phyloP scores from a whole-genome alignment of 495 filamentous ascomycete species.

The Xylaria flabelliformis region DNA sequence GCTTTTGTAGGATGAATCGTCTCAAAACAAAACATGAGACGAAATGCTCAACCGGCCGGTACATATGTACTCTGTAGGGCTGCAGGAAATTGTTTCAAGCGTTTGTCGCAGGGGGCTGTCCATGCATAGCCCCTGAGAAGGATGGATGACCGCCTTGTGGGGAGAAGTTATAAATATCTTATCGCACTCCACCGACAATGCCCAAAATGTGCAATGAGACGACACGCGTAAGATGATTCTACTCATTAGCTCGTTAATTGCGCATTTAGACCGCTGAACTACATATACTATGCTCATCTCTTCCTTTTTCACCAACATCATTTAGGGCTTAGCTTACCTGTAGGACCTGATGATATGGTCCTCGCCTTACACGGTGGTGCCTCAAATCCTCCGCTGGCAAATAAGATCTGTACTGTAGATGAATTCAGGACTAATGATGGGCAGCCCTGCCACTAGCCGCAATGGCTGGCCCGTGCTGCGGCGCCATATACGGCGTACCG shows the following conservation, averaged over 20 bases:
- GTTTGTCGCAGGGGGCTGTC: not conserved
- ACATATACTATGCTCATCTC: not conserved
- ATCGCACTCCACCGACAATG: not conserved
- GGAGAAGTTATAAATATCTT: conserved; percentile 15
- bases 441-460: not conserved
- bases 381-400: conserved; percentile 4
- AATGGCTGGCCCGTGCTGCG: not conserved
- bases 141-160: not conserved
- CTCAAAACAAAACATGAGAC: not conserved
- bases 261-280: not conserved
- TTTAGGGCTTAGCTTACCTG: conserved; percentile 13
- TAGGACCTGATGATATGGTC: not conserved
- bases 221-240: not conserved
- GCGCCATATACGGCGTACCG: not conserved
- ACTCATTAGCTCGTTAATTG: not conserved
- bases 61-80: conserved; percentile 7
- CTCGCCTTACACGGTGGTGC: not conserved
- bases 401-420: not conserved
- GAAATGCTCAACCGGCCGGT: not conserved
- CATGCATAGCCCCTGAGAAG: conserved; percentile 15
- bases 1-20: not conserved
- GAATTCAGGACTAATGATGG: not conserved
- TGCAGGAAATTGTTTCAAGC: not conserved
- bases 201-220: not conserved
- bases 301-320: not conserved